phyloP scores from a whole-genome alignment of 192 early-diverging fungal species.

The Piromyces finnis region DNA sequence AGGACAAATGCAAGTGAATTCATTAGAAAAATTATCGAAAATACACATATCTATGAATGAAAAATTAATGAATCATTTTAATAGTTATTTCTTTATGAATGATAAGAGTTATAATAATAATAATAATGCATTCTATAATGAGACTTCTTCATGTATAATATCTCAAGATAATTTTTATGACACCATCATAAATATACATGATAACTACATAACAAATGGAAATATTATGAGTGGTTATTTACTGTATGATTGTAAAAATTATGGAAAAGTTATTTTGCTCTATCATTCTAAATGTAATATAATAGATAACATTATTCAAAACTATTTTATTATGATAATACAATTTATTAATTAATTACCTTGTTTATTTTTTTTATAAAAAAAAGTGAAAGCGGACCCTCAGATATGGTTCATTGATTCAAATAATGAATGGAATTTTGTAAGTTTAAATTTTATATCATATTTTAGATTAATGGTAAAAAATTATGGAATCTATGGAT shows the following conservation, averaged over 20 bases:
- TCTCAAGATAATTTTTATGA: neutral
- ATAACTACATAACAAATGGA: neutral
- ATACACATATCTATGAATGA: neutral
- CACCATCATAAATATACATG: neutral
- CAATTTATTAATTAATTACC: too few relatives aligned
- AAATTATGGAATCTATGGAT: neutral
- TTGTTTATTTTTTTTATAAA: too few relatives aligned
- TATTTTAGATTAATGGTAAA: neutral
- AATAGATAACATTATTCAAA: too few relatives aligned
- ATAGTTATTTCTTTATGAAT: neutral
- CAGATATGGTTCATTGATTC: neutral
- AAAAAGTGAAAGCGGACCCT: neutral
- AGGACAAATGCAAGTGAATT: neutral
- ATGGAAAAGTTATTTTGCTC: neutral
- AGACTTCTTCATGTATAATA: neutral
- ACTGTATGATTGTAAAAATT: neutral
- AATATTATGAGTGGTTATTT: neutral
- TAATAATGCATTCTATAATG: neutral
- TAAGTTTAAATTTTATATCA: neutral
- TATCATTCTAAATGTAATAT: neutral
- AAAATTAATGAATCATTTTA: neutral
- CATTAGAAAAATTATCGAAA: neutral
- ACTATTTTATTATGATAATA: too few relatives aligned
- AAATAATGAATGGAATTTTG: neutral
- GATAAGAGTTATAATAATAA: too few relatives aligned